Conservation (phyloP, 352 stramenopile species). For the Phytophthora tentaculata region DNA sequence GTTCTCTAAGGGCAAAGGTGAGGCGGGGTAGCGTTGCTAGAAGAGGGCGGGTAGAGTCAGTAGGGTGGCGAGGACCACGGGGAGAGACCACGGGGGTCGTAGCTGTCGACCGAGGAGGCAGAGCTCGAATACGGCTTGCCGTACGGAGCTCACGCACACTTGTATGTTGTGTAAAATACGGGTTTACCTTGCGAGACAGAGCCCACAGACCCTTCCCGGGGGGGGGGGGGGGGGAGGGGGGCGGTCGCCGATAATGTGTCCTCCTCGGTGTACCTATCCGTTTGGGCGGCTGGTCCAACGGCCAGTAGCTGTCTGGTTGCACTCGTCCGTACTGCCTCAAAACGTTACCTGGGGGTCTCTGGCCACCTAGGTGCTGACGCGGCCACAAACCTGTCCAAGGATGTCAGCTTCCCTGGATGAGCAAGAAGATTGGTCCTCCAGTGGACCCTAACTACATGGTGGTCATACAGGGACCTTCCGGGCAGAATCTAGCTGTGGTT, state of each 20-base stretch:
- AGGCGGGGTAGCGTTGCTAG: not conserved
- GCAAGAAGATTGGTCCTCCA: not conserved
- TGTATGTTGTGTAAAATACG: slow-evolving; percentile 5
- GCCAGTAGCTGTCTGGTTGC: not conserved
- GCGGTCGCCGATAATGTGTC: slow-evolving; percentile 11
- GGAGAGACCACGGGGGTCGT: not conserved
- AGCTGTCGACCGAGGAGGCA: not conserved
- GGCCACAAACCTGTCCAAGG: not conserved
- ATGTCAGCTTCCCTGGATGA: not conserved
- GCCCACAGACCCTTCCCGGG: slow-evolving; percentile 2
- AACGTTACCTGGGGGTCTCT: not conserved
- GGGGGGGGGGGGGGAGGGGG: no score
- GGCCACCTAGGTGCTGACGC: not conserved
- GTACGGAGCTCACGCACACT: not conserved
- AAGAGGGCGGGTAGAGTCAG: not conserved
- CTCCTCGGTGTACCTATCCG: slow-evolving; percentile 11
- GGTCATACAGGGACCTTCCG: not conserved
- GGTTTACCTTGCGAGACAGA: slow-evolving; percentile 9
- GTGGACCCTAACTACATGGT: not conserved
- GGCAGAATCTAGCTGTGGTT: not conserved
- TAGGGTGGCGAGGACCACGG: not conserved
- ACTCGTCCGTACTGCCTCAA: not conserved
- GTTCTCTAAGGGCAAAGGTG: not conserved
- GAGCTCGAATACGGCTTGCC: not conserved
- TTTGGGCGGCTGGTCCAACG: not conserved